Percentiles rank a stretch among this genome's conserved stretches.
Conservation (phyloP, 805 yeast species). For the Candida verbasci region DNA sequence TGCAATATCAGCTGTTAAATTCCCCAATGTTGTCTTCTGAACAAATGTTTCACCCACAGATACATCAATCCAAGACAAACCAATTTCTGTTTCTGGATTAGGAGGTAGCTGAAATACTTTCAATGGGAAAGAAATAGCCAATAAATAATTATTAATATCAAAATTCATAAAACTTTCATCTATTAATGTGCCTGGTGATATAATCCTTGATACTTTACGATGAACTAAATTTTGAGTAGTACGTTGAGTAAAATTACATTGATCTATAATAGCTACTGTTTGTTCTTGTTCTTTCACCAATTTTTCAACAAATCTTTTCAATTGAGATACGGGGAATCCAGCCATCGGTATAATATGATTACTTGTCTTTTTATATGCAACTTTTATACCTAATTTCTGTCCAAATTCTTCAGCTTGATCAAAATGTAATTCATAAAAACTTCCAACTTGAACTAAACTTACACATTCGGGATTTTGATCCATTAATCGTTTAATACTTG, state of each 20-base stretch:
- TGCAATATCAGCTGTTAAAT: conserved; percentile 65
- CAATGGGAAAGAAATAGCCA: conserved; percentile 60
- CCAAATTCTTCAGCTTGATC: conserved; percentile 81
- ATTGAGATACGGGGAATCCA: conserved; percentile 76
- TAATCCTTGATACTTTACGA: conserved; percentile 71
- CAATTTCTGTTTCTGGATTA: conserved; percentile 47
- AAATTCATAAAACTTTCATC: conserved; percentile 81
- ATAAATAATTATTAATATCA: conserved; percentile 64
- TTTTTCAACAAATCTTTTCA: conserved; percentile 68
- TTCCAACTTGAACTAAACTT: conserved; percentile 71
- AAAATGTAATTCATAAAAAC: conserved; percentile 83
- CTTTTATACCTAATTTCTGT: conserved; percentile 63
- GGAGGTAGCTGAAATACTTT: conserved; percentile 32
- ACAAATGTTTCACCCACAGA: conserved; percentile 77
- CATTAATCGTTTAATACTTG: conserved; percentile 27
- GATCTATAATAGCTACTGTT: conserved; percentile 83
- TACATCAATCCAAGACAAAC: conserved; percentile 85
- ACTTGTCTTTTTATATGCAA: conserved; percentile 52
- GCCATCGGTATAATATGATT: conserved; percentile 65
- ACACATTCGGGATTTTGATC: conserved; percentile 35
- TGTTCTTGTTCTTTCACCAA: conserved; percentile 66
- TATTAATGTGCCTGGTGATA: conserved; percentile 89
- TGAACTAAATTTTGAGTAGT: conserved; percentile 38
- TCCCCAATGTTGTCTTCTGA: conserved; percentile 56
- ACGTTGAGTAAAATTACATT: conserved; percentile 28